phyloP scores from a whole-genome alignment of 2,329 filamentous ascomycete species.

The Calonectria crousiana region DNA sequence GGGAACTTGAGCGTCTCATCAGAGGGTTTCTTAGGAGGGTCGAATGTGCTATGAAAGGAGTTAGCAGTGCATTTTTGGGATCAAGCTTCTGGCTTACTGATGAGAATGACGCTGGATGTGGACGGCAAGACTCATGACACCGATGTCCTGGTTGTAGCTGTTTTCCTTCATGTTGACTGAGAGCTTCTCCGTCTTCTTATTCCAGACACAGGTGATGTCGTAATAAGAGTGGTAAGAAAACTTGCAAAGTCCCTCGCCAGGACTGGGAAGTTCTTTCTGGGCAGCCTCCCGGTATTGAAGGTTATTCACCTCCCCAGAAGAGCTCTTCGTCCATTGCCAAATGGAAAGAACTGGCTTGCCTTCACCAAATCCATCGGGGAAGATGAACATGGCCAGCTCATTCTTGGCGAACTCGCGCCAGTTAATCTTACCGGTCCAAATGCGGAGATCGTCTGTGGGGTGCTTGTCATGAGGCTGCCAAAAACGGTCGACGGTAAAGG shows the following conservation, averaged over 20 bases:
- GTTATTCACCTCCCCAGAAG: conserved; percentile 5
- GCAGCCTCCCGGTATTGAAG: conserved; percentile 20
- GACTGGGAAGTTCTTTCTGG: background rate
- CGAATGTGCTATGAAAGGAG: conserved; percentile 11
- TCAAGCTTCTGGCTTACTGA: conserved; percentile 19
- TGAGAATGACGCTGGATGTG: conserved; percentile 23
- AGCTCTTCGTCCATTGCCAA: conserved; percentile 33
- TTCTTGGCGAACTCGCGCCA: conserved; percentile 24
- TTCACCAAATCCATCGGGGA: conserved; percentile 34
- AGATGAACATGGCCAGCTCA: conserved; percentile 34
- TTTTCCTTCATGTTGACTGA: conserved; percentile 16
- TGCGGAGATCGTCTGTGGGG: background rate
- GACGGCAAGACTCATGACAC: conserved; percentile 17
- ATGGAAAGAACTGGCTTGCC: conserved; percentile 33
- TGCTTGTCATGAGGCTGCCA: conserved; percentile 30
- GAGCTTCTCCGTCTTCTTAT: conserved; percentile 23
- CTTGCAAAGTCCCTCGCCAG: conserved; percentile 7
- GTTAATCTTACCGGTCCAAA: conserved; percentile 40
- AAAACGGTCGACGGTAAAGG: conserved; percentile 13
- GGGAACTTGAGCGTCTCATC: conserved; percentile 20
- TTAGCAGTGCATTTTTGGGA: background rate
- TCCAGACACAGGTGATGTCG: conserved; percentile 28
- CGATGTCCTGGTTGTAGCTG: conserved; percentile 15
- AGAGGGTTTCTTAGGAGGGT: background rate
- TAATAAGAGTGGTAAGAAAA: conserved; percentile 30